Conservation (phyloP, 2,329 filamentous ascomycete species). For the Colletotrichum spaethianum region DNA sequence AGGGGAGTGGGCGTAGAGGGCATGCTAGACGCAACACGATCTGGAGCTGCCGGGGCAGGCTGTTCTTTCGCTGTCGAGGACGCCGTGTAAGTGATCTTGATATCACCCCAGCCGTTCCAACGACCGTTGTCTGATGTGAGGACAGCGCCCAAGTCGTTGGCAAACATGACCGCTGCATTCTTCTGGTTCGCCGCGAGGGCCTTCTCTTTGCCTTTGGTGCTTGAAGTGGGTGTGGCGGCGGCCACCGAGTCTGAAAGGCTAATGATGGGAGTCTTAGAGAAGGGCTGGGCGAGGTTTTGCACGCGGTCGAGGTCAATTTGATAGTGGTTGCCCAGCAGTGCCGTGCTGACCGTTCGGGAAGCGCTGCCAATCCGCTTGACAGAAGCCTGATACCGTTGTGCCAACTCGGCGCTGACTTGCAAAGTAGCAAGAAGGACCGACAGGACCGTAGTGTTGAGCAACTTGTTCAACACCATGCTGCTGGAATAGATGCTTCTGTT, state of each 20-base stretch:
- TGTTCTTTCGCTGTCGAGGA: constrained; percentile 42
- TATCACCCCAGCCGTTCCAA: constrained; percentile 86
- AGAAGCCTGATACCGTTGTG: constrained; percentile 92
- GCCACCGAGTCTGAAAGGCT: constrained; percentile 66
- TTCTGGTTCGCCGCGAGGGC: constrained; percentile 56
- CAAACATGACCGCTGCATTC: constrained; percentile 74
- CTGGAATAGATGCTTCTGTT: constrained; percentile 97
- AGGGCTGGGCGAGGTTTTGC: constrained; percentile 85
- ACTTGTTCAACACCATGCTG: constrained; percentile 88
- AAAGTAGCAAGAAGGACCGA: constrained; percentile 84
- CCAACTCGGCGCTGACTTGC: constrained; percentile 86
- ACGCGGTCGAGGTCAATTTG: constrained; percentile 85
- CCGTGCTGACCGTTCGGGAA: constrained; percentile 76
- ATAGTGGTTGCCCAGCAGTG: constrained; percentile 87
- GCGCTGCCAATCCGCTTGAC: constrained; percentile 81
- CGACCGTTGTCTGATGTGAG: constrained; percentile 70
- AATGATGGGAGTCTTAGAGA: constrained; percentile 78
- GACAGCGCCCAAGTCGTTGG: constrained; percentile 87
- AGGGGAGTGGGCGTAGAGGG: constrained; percentile 83
- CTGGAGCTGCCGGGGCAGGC: constrained; percentile 7
- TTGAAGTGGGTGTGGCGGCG: constrained; percentile 68
- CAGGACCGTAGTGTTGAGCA: constrained; percentile 89
- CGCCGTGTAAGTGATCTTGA: constrained; percentile 79
- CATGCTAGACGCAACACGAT: constrained; percentile 55
- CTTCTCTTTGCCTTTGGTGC: constrained; percentile 84